Percentiles rank a stretch among this genome's conserved stretches.
Evolutionary conservation across 2,329 filamentous ascomycete genomes (phyloP).

Genomic region (Didymella keratinophila): DNA sequence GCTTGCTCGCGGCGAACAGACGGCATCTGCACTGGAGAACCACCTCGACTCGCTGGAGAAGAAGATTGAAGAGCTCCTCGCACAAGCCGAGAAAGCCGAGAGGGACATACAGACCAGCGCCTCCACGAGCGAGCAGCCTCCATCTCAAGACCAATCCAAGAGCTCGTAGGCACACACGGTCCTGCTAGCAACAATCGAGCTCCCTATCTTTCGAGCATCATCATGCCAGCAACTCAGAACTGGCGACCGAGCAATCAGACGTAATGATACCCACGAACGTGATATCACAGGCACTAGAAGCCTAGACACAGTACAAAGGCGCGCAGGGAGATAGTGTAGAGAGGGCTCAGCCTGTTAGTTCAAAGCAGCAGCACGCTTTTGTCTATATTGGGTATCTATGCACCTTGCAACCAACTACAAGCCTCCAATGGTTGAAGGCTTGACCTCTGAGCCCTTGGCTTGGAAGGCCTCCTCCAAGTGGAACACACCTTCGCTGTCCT

Average conservation of each 20-base stretch:
- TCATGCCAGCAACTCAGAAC: background rate
- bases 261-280: constrained; percentile 10
- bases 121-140: background rate
- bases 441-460: constrained; percentile 30
- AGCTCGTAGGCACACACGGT: constrained; percentile 1
- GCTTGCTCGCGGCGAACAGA: constrained; percentile 62
- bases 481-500: constrained; percentile 75
- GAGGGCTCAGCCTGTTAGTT: background rate
- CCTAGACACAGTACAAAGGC: background rate
- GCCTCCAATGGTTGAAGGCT: constrained; percentile 45
- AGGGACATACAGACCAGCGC: constrained; percentile 30
- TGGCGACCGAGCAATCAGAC: background rate
- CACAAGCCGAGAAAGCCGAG: constrained; percentile 56
- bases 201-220: background rate
- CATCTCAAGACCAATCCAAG: constrained; percentile 13
- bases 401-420: constrained; percentile 28
- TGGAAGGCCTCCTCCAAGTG: constrained; percentile 58
- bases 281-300: background rate
- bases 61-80: constrained; percentile 63
- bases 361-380: background rate
- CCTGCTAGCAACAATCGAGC: background rate
- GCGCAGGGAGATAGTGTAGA: background rate
- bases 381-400: constrained; percentile 16
- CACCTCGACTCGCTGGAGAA: constrained; percentile 63
- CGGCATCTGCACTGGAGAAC: constrained; percentile 63